Base-by-base conservation (phyloP, 805 yeast genomes). In the Kluyveromyces lactis region DNA sequence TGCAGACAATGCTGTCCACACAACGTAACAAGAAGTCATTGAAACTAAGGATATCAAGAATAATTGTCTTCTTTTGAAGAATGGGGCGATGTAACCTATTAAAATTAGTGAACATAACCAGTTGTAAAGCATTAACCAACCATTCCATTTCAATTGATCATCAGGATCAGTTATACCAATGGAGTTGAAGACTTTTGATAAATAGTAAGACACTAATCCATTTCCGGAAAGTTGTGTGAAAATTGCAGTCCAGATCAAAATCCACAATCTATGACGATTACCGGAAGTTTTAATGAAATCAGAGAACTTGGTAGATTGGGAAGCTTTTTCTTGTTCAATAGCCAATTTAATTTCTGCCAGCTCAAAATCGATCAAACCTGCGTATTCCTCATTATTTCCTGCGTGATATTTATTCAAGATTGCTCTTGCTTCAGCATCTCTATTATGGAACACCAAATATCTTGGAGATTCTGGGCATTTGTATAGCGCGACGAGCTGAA, bases 401-500 rank as follows among this genome's bases (percentile, higher is more conserved):
- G 64, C 68, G 52, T 71, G 70, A 47, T 53, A 53, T 38, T 63
- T 64, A 18, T 54, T 42, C 49, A 75, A 62, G 29, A 73, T 52
- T 1, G 41, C 46, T 42, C 63, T 58, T 10, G 78, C 79, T 42
- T 72, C 58, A 3, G 64, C 71, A 31, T 55, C 43, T 41, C 64
- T 57, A 13, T 69, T 72, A 45, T 62, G 63, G 18, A 65, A 55
- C 37, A 71, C 50, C 34, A 62, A 61, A 49, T 42, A 72, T 51
- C 77, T 59, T 44, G 77, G 77, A 12, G 71, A 66, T 50, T 72
- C 77, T 17, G 79, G 78, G 69, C 61, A 75, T 58, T 61, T 75
- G 73, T 18, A 73, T 55, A 53, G 65, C 63, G 64, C 49, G 2
- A 45, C 2, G 6, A 63, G 16, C 50, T 72, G 77, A 18, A 69